Evolutionary conservation across 163 green algal genomes (phyloP).

Genomic region (Smithsoniella earleae): DNA sequence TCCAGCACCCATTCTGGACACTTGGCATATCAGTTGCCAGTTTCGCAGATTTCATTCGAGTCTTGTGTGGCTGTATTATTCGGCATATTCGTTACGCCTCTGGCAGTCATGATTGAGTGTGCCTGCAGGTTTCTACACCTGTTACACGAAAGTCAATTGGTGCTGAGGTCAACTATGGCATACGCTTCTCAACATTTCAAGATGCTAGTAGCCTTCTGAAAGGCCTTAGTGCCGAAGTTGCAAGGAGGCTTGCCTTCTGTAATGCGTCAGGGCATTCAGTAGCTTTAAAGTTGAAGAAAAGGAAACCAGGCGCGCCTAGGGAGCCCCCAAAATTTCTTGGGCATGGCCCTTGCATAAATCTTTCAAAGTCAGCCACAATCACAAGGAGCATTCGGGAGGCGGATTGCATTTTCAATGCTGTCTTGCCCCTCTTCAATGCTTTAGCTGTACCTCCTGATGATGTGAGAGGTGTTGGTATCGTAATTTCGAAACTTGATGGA

Average conservation of each 20-base stretch:
- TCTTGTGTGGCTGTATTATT: too few species aligned
- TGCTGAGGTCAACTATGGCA: slow-evolving; percentile 88
- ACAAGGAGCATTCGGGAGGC: slow-evolving; percentile 33
- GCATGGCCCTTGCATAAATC: slow-evolving; percentile 73
- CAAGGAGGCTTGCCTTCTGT: slow-evolving; percentile 35
- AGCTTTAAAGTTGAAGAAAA: slow-evolving; percentile 63
- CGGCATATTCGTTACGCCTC: too few species aligned
- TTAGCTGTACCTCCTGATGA: slow-evolving; percentile 47
- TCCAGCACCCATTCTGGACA: too few species aligned
- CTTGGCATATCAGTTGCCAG: too few species aligned
- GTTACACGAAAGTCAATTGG: slow-evolving; percentile 59
- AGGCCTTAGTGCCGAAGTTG: slow-evolving; percentile 54
- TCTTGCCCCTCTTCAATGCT: slow-evolving; percentile 43
- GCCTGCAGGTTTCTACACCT: slow-evolving; percentile 37
- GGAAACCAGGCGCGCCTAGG: slow-evolving; percentile 37
- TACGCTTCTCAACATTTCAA: slow-evolving; percentile 59
- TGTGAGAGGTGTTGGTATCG: slow-evolving; percentile 66
- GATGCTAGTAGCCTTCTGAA: slow-evolving; percentile 56
- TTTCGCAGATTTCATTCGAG: too few species aligned
- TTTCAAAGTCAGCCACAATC: slow-evolving; percentile 55
- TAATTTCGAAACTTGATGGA: slow-evolving; percentile 36
- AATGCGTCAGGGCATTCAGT: slow-evolving; percentile 42
- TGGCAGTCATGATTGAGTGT: background rate
- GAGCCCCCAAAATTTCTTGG: slow-evolving; percentile 74
- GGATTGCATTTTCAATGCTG: slow-evolving; percentile 31